Conservation (phyloP, 306 rosid species). For the Rosa rugosa region DNA sequence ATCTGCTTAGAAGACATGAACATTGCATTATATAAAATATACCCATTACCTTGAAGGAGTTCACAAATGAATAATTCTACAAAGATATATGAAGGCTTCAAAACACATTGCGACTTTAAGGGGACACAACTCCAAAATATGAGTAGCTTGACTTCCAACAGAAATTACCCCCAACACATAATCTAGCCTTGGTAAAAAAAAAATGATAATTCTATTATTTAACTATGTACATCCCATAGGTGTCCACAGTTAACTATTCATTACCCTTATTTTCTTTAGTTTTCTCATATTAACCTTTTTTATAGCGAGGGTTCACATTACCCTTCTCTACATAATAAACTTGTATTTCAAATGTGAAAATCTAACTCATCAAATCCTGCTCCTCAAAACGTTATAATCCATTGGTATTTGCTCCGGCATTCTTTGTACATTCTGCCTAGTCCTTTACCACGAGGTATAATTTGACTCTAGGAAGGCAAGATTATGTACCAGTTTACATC, state of each 20-base stretch:
- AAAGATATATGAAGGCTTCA: not conserved
- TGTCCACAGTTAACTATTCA: not conserved
- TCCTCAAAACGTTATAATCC: not conserved
- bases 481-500: too few relatives aligned
- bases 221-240: not conserved
- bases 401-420: not conserved
- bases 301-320: not conserved
- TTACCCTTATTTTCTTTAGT: not conserved
- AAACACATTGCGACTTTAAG: not conserved
- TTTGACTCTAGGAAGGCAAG: too few relatives aligned
- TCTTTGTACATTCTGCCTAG: not conserved
- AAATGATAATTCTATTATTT: not conserved
- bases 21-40: slow-evolving; percentile 2
- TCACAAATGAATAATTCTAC: not conserved
- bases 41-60: slow-evolving; percentile 4
- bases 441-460: not conserved
- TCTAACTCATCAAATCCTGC: not conserved
- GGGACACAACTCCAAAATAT: not conserved
- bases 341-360: not conserved
- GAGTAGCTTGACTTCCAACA: not conserved
- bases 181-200: not conserved
- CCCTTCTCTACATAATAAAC: not conserved
- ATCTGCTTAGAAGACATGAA: slow-evolving; percentile 52
- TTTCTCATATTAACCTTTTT: not conserved
- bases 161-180: not conserved